Percentiles rank a stretch among this genome's conserved stretches.
These are phyloP conservation scores for Debaryomycetaceae sp. DNA, from an alignment of 1,139 yeast genomes.

Conservation along the genomic window DNA sequence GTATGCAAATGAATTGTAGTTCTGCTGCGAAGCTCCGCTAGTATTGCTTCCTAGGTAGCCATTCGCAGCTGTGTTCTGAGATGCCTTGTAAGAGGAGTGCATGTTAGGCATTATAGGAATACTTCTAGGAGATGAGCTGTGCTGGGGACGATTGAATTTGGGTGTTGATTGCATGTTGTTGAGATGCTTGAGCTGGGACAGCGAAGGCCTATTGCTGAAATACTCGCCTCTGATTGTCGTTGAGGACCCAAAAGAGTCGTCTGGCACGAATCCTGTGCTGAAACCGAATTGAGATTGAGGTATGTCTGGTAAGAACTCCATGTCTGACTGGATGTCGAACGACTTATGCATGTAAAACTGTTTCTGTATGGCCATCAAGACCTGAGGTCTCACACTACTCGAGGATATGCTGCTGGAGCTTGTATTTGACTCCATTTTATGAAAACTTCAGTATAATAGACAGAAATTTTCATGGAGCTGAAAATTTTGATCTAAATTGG, in stretches of 20 bases:
- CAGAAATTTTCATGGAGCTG: background rate
- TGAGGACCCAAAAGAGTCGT: background rate
- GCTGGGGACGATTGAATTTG: background rate
- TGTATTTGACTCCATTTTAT: constrained; percentile 1
- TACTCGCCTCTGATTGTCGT: background rate
- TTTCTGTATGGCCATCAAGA: constrained; percentile 30
- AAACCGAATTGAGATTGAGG: constrained; percentile 9
- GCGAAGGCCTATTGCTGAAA: background rate
- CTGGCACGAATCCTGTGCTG: background rate
- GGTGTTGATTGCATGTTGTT: background rate
- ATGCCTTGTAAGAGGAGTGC: background rate
- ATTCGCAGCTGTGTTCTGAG: background rate
- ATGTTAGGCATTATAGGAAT: background rate
- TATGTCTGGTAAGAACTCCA: constrained; percentile 62
- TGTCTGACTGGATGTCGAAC: constrained; percentile 67
- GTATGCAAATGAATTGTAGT: too few relatives aligned
- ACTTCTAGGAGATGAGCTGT: background rate
- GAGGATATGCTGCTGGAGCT: background rate
- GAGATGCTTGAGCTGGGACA: background rate
- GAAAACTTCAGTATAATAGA: background rate
- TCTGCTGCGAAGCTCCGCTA: too few relatives aligned
- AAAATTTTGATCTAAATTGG: constrained; percentile 1
- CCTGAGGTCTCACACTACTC: constrained; percentile 17
- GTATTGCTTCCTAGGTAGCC: too few relatives aligned
- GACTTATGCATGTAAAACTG: constrained; percentile 64